Percentiles rank a stretch among this genome's conserved stretches.
phyloP scores from a whole-genome alignment of 2,329 filamentous ascomycete species.

The Stagonosporopsis tanaceti region DNA sequence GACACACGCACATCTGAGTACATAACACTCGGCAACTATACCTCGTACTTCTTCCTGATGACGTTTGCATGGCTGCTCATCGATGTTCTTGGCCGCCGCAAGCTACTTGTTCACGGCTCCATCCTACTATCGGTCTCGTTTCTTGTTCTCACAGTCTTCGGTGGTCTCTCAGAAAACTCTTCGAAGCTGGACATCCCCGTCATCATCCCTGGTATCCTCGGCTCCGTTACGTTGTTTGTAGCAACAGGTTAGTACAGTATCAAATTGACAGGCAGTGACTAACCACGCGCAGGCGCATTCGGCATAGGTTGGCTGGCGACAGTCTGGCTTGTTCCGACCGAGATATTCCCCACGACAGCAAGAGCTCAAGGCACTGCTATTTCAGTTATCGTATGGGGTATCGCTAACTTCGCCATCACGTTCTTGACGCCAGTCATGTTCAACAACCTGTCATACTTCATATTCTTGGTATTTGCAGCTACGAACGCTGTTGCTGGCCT shows the following conservation, averaged over 20 bases:
- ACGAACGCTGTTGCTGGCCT: conserved; percentile 64
- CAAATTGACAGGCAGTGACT: not conserved
- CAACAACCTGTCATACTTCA: conserved; percentile 66
- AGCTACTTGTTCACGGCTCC: conserved; percentile 63
- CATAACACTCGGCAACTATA: conserved; percentile 67
- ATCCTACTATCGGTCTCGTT: conserved; percentile 59
- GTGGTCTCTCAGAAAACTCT: conserved; percentile 56
- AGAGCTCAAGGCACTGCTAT: conserved; percentile 64
- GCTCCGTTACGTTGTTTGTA: conserved; percentile 62
- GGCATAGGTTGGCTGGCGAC: conserved; percentile 68
- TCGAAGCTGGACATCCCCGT: conserved; percentile 50
- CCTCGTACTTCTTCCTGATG: conserved; percentile 69
- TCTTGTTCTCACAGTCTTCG: conserved; percentile 61
- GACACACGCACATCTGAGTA: conserved; percentile 60
- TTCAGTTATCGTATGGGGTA: conserved; percentile 64
- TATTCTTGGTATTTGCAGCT: conserved; percentile 64
- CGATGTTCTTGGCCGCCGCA: conserved; percentile 63
- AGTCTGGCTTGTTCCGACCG: conserved; percentile 67
- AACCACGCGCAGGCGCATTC: conserved; percentile 56
- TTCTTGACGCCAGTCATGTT: conserved; percentile 66
- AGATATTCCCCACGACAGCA: conserved; percentile 64
- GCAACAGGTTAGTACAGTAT: conserved; percentile 52
- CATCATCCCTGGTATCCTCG: conserved; percentile 58
- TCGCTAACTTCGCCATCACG: conserved; percentile 66
- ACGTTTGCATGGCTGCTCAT: conserved; percentile 68